Base-by-base conservation (phyloP, 495 filamentous ascomycete genomes). In the Aspergillus kassunensis region DNA sequence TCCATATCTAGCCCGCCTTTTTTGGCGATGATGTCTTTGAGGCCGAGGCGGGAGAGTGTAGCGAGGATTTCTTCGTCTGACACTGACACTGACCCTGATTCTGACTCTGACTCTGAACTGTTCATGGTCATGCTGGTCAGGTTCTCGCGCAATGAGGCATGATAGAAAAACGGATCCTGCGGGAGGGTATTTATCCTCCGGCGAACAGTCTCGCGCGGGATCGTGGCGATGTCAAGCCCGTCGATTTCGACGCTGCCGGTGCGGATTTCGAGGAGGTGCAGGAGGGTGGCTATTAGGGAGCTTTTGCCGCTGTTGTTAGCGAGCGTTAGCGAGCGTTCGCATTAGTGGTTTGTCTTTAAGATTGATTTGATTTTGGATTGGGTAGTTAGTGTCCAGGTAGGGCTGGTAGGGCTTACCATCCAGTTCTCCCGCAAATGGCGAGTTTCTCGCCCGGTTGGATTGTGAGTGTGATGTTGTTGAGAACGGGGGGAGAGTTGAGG, bases 391-490 rank as follows among this genome's bases (percentile, higher is more conserved):
- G n/a, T n/a, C n/a, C n/a, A n/a, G n/a, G n/a, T n/a, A n/a, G n/a
- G n/a, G n/a, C n/a, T n/a, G n/a, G n/a, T n/a, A n/a, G n/a, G 30
- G 2, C 30, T 33, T 62, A 73, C 72, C 72, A 73, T 56, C 72
- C 72, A 4, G 70, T 72, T 46, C 70, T 59, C 23, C 72, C 72
- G 41, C 72, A 75, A 29, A 85, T 80, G 19, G 71, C 78, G 18
- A 85, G 64, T 46, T 84, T 84, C 61, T 85, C 73, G 6, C 81
- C 83, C 1, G 74, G 65, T 9, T 65, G 43, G 36, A 87, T 74
- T 8, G 67, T 58, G 0, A 85, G 57, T 11, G 71, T 77, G 6
- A 85, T 57, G 42, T 80, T 59, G 4, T 71, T 65, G 29, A 85
- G 67, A 7, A 78, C 77, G 2, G 62, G 71, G 43, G 72, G 68